Conservation (phyloP, 1,284 basidiomycete species). For the Rhodotorula sp. region DNA sequence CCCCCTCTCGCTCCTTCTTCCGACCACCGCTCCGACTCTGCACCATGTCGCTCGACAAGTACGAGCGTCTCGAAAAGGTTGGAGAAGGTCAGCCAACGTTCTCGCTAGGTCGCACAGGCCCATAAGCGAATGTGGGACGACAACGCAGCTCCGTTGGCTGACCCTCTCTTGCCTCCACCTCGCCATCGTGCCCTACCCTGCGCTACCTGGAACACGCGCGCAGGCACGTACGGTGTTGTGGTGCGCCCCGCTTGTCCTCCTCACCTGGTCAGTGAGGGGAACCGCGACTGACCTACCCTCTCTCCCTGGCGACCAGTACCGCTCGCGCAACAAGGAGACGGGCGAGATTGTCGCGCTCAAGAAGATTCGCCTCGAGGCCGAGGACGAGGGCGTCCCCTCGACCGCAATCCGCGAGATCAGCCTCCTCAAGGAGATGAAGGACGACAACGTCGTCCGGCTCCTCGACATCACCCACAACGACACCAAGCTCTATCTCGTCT, state of each 20-base stretch:
- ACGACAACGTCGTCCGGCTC: conserved; percentile 91
- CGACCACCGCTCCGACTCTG: background rate
- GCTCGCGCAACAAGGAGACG: conserved; percentile 54
- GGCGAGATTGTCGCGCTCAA: conserved; percentile 87
- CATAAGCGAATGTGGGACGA: too few relatives aligned
- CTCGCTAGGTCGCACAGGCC: background rate
- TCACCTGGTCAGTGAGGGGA: background rate
- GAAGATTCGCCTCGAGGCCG: conserved; percentile 96
- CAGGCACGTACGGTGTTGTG: conserved; percentile 98
- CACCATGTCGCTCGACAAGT: conserved; percentile 45
- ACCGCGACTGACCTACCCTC: background rate
- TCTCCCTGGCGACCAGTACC: conserved; percentile 41
- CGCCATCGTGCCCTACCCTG: background rate
- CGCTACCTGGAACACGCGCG: too few relatives aligned
- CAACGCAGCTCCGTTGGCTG: conserved; percentile 6
- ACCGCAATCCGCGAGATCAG: conserved; percentile 98
- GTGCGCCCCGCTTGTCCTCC: conserved; percentile 57
- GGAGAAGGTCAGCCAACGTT: conserved; percentile 41
- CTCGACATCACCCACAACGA: conserved; percentile 96
- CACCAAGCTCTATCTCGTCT: conserved; percentile 94
- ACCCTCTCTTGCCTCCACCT: background rate
- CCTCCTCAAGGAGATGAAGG: conserved; percentile 91
- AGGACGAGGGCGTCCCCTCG: conserved; percentile 95
- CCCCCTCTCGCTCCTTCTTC: background rate
- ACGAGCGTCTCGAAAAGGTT: conserved; percentile 47